phyloP scores from a whole-genome alignment of 2,329 filamentous ascomycete genomes.

The Blastomyces emzantsi region DNA sequence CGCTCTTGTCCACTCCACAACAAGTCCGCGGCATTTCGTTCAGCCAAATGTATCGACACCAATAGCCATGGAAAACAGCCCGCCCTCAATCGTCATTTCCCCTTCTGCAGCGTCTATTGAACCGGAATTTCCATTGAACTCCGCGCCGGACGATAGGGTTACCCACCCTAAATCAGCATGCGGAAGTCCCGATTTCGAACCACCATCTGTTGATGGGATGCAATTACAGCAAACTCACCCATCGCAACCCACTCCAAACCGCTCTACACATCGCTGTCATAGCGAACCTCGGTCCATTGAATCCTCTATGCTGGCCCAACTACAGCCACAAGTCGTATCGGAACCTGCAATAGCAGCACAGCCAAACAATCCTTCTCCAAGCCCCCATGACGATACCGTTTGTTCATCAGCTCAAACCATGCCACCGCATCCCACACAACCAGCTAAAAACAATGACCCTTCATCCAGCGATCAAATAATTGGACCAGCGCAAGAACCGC shows the following conservation, averaged over 20 bases:
- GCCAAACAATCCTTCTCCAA: neutral
- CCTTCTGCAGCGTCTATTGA: neutral
- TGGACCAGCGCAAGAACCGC: neutral
- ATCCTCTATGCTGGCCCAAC: neutral
- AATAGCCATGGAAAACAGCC: neutral
- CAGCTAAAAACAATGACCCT: neutral
- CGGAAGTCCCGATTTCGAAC: neutral
- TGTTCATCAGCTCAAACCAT: neutral
- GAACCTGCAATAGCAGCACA: neutral
- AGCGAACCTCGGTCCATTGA: neutral
- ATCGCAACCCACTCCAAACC: neutral
- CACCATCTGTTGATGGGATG: neutral
- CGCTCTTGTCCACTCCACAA: neutral
- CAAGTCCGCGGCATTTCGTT: neutral
- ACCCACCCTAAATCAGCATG: neutral
- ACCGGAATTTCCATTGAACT: neutral
- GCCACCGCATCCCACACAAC: neutral
- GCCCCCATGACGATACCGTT: too few relatives aligned
- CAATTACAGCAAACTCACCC: neutral
- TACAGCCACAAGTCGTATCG: neutral
- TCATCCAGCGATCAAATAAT: neutral
- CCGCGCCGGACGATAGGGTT: neutral
- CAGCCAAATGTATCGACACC: constrained; percentile 3
- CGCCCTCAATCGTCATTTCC: neutral
- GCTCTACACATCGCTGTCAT: neutral